A percentile compares a stretch with the other conserved stretches of the same genome.
Evolutionary conservation across 176 grass and related monocot species (phyloP).

Genomic region (Avena atlantica): DNA sequence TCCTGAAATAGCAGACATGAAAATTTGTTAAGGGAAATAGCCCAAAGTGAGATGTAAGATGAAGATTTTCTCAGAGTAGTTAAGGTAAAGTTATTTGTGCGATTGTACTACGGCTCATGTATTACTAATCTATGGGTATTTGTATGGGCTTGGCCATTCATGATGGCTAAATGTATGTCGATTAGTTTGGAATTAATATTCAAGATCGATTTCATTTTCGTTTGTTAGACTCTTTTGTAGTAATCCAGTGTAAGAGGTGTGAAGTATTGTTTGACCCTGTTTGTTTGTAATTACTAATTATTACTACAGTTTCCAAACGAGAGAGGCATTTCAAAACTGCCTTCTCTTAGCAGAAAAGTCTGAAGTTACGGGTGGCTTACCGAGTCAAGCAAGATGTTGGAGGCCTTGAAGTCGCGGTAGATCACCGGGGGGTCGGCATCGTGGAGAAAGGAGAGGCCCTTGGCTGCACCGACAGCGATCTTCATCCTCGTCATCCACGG

Average conservation of each 20-base stretch:
- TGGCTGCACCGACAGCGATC: slow-evolving; percentile 68
- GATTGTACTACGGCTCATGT: not conserved
- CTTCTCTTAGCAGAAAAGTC: not conserved
- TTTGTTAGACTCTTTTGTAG: not conserved
- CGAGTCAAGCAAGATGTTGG: slow-evolving; percentile 72
- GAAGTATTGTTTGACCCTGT: not conserved
- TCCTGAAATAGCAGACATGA: slow-evolving; percentile 55
- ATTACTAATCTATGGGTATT: not conserved
- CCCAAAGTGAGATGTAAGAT: not conserved
- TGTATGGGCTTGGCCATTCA: not conserved
- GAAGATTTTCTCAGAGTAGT: not conserved
- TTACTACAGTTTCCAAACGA: slow-evolving; percentile 21
- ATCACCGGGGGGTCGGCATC: slow-evolving; percentile 60
- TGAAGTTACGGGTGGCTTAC: slow-evolving; percentile 46
- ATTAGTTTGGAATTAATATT: not conserved
- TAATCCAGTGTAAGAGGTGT: not conserved
- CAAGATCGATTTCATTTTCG: not conserved
- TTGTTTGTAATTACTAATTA: slow-evolving; percentile 4
- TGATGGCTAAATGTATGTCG: not conserved
- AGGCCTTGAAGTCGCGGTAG: slow-evolving; percentile 88
- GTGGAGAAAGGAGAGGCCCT: slow-evolving; percentile 79
- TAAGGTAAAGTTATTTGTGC: not conserved
- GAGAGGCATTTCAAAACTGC: slow-evolving; percentile 14
- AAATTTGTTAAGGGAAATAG: slow-evolving; percentile 32
- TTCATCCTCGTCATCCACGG: slow-evolving; percentile 81